phyloP scores from a whole-genome alignment of 2,329 filamentous ascomycete species.

The Allantophomopsis lycopodina region DNA sequence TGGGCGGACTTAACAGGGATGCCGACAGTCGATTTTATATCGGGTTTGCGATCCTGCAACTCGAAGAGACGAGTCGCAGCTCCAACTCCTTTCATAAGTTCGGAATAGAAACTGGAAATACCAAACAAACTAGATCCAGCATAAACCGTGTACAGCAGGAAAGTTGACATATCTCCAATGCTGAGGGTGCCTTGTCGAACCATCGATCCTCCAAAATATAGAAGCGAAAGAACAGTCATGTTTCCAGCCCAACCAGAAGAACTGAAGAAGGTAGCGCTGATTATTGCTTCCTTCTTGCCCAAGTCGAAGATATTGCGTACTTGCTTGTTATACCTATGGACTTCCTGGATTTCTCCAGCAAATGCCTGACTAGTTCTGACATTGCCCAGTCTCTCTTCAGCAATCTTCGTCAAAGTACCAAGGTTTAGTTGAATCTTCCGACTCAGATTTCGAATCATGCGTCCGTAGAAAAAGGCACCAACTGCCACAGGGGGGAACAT shows the following conservation, averaged over 20 bases:
- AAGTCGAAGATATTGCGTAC: constrained; percentile 84
- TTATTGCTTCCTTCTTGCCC: constrained; percentile 73
- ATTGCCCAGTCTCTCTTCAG: constrained; percentile 93
- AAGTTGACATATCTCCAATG: constrained; percentile 86
- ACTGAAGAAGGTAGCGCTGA: constrained; percentile 81
- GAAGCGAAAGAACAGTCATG: constrained; percentile 83
- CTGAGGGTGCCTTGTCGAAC: constrained; percentile 77
- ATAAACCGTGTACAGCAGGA: constrained; percentile 96
- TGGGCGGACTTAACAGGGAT: constrained; percentile 68
- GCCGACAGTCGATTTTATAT: constrained; percentile 78
- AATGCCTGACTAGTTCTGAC: constrained; percentile 96
- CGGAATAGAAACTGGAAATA: constrained; percentile 89
- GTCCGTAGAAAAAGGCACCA: constrained; percentile 82
- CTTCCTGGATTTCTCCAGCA: constrained; percentile 82
- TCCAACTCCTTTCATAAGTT: constrained; percentile 97
- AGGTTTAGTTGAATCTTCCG: constrained; percentile 89
- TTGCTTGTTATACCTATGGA: constrained; percentile 82
- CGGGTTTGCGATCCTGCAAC: constrained; percentile 77
- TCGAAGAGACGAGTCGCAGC: constrained; percentile 95
- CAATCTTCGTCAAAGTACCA: constrained; percentile 88
- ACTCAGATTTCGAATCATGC: constrained; percentile 77
- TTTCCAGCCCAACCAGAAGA: constrained; percentile 87
- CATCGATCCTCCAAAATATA: constrained; percentile 83
- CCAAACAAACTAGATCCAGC: constrained; percentile 80
- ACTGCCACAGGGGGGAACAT: constrained; percentile 87